Base-by-base conservation (phyloP, 768 basidiomycete species). In the Kwoniella botswanensis region DNA sequence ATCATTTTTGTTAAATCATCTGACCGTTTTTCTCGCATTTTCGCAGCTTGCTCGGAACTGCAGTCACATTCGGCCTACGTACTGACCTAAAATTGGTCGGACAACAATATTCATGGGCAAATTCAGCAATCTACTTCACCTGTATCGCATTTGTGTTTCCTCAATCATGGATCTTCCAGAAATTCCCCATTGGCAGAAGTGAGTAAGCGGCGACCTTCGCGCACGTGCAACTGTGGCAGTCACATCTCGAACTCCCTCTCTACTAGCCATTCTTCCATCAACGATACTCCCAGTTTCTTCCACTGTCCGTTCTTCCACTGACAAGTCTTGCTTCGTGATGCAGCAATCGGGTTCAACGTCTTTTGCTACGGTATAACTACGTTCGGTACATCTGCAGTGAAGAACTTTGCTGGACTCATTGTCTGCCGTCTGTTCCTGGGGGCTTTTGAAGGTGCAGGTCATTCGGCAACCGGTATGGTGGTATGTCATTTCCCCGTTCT, bases 401-500 rank as follows among this genome's bases (percentile, higher is more conserved):
- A 73, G 35, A 73, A 69, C 65, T 77, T 70, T 46, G 64, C 67
- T 2, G 70, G 71, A 4, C 65, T 77, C n/a, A 43, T 65, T 6
- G 74, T 67, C 29, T 65, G 57, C 41, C 71, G 79, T 1, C 71
- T 77, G 54, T 63, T 80, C 52, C 70, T 80, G 1, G 79, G 79
- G 3, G 21, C 78, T 3, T 76, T 78, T 46, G 79, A 80, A 44
- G 63, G 64, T 43, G 64, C 64, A 10, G 64, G 64, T 22, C 64
- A 65, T 44, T 65, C 64, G 10, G 64, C 64, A 5, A 65, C 64
- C 29, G 64, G 64, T 18, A 35, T 65, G n/a, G 54, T 65, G 3
- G 62, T 68, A 61, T 1, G 56, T 71, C 24, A 82, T 35, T 35
- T 35, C 82, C 63, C 86, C 85, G 68, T 85, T 86, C 53, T 84